These are phyloP conservation scores for Acacia concinna DNA, from an alignment of 331 rosid species.

Conservation along the genomic window DNA sequence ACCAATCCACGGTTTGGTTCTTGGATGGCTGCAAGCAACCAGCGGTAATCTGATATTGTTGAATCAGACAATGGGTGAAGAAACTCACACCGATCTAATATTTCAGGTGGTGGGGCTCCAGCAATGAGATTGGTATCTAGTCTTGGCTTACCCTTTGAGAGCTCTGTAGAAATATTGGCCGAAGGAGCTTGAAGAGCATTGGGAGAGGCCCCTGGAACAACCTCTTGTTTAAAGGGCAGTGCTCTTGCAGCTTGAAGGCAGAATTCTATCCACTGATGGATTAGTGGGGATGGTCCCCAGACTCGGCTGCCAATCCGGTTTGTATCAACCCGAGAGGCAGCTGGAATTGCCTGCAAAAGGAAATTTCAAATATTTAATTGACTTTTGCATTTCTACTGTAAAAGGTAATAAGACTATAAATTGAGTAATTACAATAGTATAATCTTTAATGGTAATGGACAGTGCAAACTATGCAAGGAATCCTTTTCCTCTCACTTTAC, in stretches of 20 bases:
- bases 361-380: not conserved
- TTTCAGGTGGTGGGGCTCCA: conserved; percentile 75
- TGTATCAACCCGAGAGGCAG: conserved; percentile 60
- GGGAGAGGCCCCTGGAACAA: conserved; percentile 85
- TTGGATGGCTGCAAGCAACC: conserved; percentile 56
- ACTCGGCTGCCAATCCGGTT: conserved; percentile 67
- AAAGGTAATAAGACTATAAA: not conserved
- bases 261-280: conserved; percentile 92
- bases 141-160: conserved; percentile 68
- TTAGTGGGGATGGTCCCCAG: conserved; percentile 86
- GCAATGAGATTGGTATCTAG: conserved; percentile 74
- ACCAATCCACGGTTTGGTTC: conserved; percentile 45
- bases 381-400: not conserved
- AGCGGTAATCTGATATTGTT: conserved; percentile 55
- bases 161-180: conserved; percentile 42
- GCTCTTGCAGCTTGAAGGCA: conserved; percentile 89
- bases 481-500: not conserved
- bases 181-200: conserved; percentile 51
- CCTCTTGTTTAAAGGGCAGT: conserved; percentile 85
- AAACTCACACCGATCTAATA: conserved; percentile 72
- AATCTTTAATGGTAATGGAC: not conserved
- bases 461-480: not conserved
- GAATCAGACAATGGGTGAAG: conserved; percentile 73
- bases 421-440: not conserved
- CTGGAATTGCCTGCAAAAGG: conserved; percentile 71